Conservation (phyloP, 2,329 filamentous ascomycete species). For the Aspergillus piperis region DNA sequence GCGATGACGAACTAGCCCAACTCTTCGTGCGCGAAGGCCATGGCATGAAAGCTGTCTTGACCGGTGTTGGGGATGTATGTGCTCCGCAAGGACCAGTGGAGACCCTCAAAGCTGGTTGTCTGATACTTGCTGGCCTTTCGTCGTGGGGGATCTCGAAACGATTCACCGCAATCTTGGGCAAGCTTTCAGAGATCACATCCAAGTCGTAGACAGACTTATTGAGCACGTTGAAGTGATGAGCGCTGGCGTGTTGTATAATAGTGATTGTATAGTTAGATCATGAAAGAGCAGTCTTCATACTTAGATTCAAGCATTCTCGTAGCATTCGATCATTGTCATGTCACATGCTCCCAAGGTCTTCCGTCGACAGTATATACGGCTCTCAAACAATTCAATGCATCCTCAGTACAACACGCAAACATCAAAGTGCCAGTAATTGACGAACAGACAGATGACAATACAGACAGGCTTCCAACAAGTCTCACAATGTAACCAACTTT, state of each 20-base stretch:
- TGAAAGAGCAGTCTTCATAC: no score
- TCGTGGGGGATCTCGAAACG: slow-evolving; percentile 41
- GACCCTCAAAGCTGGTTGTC: slow-evolving; percentile 43
- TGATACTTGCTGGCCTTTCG: slow-evolving; percentile 34
- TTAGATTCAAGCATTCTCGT: not conserved
- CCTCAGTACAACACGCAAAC: no score
- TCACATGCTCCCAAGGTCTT: no score
- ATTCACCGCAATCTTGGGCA: slow-evolving; percentile 35
- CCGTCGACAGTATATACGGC: no score
- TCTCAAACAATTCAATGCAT: no score
- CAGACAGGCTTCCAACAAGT: no score
- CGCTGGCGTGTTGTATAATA: not conserved
- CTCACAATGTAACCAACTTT: no score
- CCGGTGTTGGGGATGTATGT: slow-evolving; percentile 56
- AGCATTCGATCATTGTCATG: no score
- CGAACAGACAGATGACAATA: no score
- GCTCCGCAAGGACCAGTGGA: slow-evolving; percentile 39
- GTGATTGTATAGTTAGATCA: not conserved
- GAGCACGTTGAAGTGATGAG: not conserved
- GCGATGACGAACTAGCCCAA: slow-evolving; percentile 61
- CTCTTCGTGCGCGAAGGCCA: slow-evolving; percentile 55
- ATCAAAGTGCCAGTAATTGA: no score
- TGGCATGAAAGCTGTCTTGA: slow-evolving; percentile 54
- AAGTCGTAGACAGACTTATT: not conserved
- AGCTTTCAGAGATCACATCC: slow-evolving; percentile 31